Evolutionary conservation across 352 stramenopile genomes (phyloP), one percentile per base, ranked within the genome.

Genomic region (Achlya hypogyna): DNA sequence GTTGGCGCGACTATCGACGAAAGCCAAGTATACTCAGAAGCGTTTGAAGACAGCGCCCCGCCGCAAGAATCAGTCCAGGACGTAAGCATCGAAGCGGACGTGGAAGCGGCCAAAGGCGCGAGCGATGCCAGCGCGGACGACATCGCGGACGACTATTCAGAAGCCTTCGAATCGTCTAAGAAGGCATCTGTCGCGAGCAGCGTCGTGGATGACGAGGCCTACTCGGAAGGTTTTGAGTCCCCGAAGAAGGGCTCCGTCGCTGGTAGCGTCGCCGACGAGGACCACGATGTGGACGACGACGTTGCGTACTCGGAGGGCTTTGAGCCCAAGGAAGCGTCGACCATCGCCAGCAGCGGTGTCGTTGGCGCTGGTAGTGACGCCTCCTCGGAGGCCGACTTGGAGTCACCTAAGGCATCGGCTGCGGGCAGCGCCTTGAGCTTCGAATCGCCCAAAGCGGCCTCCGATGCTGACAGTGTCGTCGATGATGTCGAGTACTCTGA

Each of bases 401-500:
- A 18, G 12, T 18, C 38, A 10, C 38, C 12, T 10, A 45, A 45
- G 38, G 12, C 38, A 18, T n/a, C 6, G 38, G 14, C 38, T 18
- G 38, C n/a, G 12, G 38, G 12, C 6, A 18, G n/a, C 38, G n/a
- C 12, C n/a, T n/a, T n/a, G n/a, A n/a, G n/a, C n/a, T n/a, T n/a
- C n/a, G n/a, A n/a, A n/a, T n/a, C n/a, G n/a, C 38, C 38, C 12
- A 45, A 18, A 45, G 12, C 14, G 14, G 38, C 38, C 12, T 45
- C 38, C 12, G 38, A n/a, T 18, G 38, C n/a, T 18, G 38, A 18
- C 38, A 45, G 38, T 45, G 38, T 45, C 6, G 53, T 9, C 31
- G 53, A 45, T 25, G 18, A 63, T 23, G 27, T 10, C 25, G 28
- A 40, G 23, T 63, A 63, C 53, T 63, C 53, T 9, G 53, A 63